Base-by-base conservation (phyloP, 176 grass and related monocot species). In the Juncus inflexus region DNA sequence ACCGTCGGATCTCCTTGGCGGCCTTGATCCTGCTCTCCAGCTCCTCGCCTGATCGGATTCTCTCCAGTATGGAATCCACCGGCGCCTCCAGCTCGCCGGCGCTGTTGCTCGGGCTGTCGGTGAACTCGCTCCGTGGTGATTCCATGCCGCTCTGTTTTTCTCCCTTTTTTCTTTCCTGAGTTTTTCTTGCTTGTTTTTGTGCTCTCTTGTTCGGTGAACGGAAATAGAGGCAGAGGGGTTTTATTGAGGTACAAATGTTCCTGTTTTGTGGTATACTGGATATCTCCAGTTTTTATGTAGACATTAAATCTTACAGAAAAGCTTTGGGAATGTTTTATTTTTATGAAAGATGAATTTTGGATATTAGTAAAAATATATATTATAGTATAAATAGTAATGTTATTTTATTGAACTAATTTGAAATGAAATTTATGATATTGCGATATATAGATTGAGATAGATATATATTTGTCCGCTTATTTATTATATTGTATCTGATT, bases 1-100 rank as follows among this genome's bases (percentile, higher is more conserved):
- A 60, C 53, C 36, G 12, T 10, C 74, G 74, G 37, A 83, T 83
- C 60, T 83, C 74, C 74, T 49, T 61, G 42, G 80, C 80, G 28
- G 80, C 80, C 80, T 55, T 57, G 74, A 83, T 65, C 43, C 67
- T 65, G 10, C 42, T 16, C 58, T 65, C 61, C 52, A 50, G 50
- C 2, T 61, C 80, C 7, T 59, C 52, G 9, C 43, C 43, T 7
- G 74, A 77, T 40, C 40, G 59, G 67, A 83, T 70, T 54, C 73
- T 66, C 0, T 61, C 40, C 59, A 83, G 70, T 58, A 83, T 83
- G 28, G 43, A 62, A 35, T 67, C 73, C 47, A 65, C 4, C 70
- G 53, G 15, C 28, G 19, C 41, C 12, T 12, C 78, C 63, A 41
- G 4, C 12, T 28, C 45, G 12, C 7, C 19, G 19, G 60, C 72